Evolutionary conservation across 345 rosid species (phyloP), one percentile per base, ranked within the genome.

Genomic region (Brassica nigra): DNA sequence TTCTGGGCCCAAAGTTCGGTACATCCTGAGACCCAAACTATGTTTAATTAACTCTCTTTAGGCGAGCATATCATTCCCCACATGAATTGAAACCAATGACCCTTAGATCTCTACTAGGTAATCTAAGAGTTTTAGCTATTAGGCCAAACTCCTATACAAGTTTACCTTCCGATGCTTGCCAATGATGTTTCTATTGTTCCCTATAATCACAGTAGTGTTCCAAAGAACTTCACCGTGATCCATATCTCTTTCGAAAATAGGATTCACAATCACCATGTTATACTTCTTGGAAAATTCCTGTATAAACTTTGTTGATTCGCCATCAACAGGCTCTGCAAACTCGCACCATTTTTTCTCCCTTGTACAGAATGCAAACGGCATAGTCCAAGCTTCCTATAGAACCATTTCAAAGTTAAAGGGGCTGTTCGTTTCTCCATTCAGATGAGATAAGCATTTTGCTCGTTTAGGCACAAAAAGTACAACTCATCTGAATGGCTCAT

Each of bases 281-380:
- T 89, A 88, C 74, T 90, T 91, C 67, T 69, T 84, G 0, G 96
- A 96, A 57, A 86, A 76, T 70, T 86, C 90, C 84, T 91, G 99
- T 78, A 95, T 93, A 85, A 90, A 95, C 68, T 80, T 80, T 54
- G 96, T 93, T 0, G 96, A 93, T 74, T 91, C 98, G 12, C 98
- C 97, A 72, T 90, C 86, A 18, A 90, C 77, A 79, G 98, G 95
- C 86, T 95, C 99, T 2, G 99, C 96, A 79, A 95, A 91, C 80
- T 95, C 97, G 78, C 98, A 93, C 98, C 97, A 95, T 68, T 86
- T 90, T 88, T 89, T 93, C 88, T 95, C 99, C 76, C 99, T 80
- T 1, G 99, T 91, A 71, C 99, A 95, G 67, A 93, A 95, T 59
- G 97, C 98, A 87, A 93, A 95, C 2, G 99, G 98, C 97, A 93